phyloP scores from a whole-genome alignment of 1,139 yeast genomes.

The Nakaseomyces bracarensis region DNA sequence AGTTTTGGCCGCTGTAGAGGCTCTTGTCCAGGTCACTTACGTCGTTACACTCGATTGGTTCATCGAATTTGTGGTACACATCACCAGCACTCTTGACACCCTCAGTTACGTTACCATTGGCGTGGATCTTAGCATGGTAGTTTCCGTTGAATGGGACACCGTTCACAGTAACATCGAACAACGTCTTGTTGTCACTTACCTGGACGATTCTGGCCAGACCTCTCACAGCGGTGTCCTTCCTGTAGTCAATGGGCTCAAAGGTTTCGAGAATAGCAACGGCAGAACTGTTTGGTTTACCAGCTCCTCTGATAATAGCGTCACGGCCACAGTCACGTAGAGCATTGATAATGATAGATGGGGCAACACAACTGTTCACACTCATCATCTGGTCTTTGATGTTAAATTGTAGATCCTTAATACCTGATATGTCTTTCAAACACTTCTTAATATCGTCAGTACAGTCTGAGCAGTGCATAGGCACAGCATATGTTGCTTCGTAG shows the following conservation, averaged over 20 bases:
- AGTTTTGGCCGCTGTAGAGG: conserved; percentile 48
- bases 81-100: conserved; percentile 69
- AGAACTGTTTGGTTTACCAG: conserved; percentile 80
- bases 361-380: conserved; percentile 22
- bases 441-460: conserved; percentile 20
- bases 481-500: conserved; percentile 29
- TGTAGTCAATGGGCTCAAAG: conserved; percentile 36
- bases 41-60: conserved; percentile 30
- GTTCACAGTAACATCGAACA: conserved; percentile 71
- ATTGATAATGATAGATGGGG: conserved; percentile 25
- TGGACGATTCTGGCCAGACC: conserved; percentile 87
- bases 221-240: conserved; percentile 58
- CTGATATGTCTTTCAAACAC: conserved; percentile 17
- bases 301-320: conserved; percentile 87
- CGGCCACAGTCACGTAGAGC: conserved; percentile 41
- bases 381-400: conserved; percentile 21
- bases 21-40: conserved; percentile 30
- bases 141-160: conserved; percentile 54
- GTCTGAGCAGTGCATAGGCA: conserved; percentile 23
- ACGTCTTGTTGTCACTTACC: conserved; percentile 41
- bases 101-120: conserved; percentile 64
- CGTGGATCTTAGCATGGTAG: conserved; percentile 62
- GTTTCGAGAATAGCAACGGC: conserved; percentile 87
- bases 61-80: conserved; percentile 38
- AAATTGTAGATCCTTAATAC: conserved; percentile 17